Conservation (phyloP, 2,329 filamentous ascomycete genomes). For the Pseudopithomyces maydicus region DNA sequence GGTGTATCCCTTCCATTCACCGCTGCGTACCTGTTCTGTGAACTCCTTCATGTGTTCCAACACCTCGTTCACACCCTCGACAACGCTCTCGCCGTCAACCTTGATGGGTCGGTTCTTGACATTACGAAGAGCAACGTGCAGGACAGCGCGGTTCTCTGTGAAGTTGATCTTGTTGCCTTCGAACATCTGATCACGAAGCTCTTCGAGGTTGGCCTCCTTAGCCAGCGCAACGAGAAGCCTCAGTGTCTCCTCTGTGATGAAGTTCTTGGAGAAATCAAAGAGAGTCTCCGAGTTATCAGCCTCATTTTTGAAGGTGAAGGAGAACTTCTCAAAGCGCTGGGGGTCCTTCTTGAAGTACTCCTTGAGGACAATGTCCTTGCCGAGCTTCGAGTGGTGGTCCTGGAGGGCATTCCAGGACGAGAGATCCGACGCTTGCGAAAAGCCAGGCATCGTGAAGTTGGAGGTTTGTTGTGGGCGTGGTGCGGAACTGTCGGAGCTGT, state of each 20-base stretch:
- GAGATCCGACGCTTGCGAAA: slow-evolving; percentile 86
- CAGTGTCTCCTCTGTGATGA: slow-evolving; percentile 90
- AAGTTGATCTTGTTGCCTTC: slow-evolving; percentile 99
- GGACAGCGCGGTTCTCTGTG: slow-evolving; percentile 94
- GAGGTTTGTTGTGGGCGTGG: slow-evolving; percentile 18
- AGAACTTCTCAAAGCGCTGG: slow-evolving; percentile 87
- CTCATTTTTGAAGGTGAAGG: slow-evolving; percentile 78
- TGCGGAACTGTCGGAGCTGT: slow-evolving; percentile 28
- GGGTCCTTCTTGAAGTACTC: slow-evolving; percentile 90
- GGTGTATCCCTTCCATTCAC: slow-evolving; percentile 95
- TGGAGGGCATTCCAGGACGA: slow-evolving; percentile 89
- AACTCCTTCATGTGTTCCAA: slow-evolving; percentile 99
- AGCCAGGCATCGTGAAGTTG: slow-evolving; percentile 56
- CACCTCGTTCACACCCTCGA: slow-evolving; percentile 89
- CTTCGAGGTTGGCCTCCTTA: slow-evolving; percentile 86
- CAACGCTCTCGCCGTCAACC: slow-evolving; percentile 91
- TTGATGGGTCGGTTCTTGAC: slow-evolving; percentile 78
- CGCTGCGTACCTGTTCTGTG: slow-evolving; percentile 90
- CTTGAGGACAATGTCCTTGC: slow-evolving; percentile 90
- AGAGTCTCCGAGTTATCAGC: slow-evolving; percentile 85
- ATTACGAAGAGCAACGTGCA: slow-evolving; percentile 93
- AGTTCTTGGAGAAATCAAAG: slow-evolving; percentile 99
- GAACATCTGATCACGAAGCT: slow-evolving; percentile 98
- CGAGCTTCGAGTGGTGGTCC: slow-evolving; percentile 83
- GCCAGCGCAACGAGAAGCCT: slow-evolving; percentile 86